phyloP scores from a whole-genome alignment of 2,329 filamentous ascomycete species.

The Karstenula rhodostoma region DNA sequence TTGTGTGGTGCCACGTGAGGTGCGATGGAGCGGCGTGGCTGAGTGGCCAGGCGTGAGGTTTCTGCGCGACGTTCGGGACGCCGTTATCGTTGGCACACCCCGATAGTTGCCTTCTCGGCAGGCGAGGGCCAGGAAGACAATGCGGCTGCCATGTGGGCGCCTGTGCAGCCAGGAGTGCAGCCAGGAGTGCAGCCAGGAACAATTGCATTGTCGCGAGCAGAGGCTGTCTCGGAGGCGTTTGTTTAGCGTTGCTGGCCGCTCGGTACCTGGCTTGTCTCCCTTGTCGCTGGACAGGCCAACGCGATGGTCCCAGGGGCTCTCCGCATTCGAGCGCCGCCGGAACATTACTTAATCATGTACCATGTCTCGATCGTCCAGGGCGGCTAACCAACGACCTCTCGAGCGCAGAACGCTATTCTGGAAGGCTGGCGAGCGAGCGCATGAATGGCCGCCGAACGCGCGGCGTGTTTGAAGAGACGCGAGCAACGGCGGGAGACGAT shows the following conservation, averaged over 20 bases:
- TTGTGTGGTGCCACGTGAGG: constrained; percentile 25
- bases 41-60: neutral
- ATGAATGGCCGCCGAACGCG: constrained; percentile 27
- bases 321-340: constrained; percentile 48
- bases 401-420: constrained; percentile 37
- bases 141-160: constrained; percentile 2
- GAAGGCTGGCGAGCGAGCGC: constrained; percentile 32
- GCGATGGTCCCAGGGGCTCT: constrained; percentile 47
- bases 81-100: constrained; percentile 16
- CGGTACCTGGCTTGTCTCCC: constrained; percentile 49
- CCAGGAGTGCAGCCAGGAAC: constrained; percentile 16
- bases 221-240: constrained; percentile 30
- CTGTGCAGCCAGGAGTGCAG: constrained; percentile 14
- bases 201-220: constrained; percentile 4
- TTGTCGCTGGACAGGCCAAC: constrained; percentile 46
- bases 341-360: constrained; percentile 48
- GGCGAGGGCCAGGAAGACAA: neutral
- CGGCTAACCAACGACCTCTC: constrained; percentile 27
- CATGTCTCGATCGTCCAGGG: constrained; percentile 44
- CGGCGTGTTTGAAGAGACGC: constrained; percentile 37
- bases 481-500: no score
- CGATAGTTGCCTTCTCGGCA: neutral
- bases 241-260: constrained; percentile 47
- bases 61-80: constrained; percentile 15
- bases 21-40: constrained; percentile 22